These are phyloP conservation scores for Lactifluus pinguis DNA, from an alignment of 768 basidiomycete genomes.

Conservation along the genomic window DNA sequence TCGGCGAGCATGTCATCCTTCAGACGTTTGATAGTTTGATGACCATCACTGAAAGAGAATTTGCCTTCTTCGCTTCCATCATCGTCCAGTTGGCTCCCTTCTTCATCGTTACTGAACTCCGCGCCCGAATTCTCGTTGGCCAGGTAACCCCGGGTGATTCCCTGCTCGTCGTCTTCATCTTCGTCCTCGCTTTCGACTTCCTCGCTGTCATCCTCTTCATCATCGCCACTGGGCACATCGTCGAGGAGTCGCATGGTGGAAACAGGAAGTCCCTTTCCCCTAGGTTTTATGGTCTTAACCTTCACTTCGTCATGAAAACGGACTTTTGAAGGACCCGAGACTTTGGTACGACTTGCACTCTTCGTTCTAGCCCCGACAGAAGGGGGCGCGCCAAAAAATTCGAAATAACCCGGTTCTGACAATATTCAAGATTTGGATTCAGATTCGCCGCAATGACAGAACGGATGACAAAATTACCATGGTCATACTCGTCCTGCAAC, in stretches of 20 bases:
- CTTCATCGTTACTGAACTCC: conserved; percentile 4
- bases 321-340: conserved; percentile 33
- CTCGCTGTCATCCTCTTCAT: conserved; percentile 24
- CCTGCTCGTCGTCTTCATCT: conserved; percentile 16
- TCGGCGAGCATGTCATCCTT: conserved; percentile 78
- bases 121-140: conserved; percentile 23
- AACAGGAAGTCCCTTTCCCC: conserved; percentile 55
- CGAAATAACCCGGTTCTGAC: conserved; percentile 57
- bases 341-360: conserved; percentile 18
- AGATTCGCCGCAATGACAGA: background rate
- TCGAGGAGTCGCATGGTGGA: conserved; percentile 33
- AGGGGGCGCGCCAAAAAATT: conserved; percentile 58
- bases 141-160: background rate
- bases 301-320: conserved; percentile 76
- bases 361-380: conserved; percentile 19
- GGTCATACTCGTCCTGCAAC: background rate
- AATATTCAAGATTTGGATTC: background rate
- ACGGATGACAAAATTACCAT: background rate
- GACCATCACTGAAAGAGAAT: conserved; percentile 24
- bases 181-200: conserved; percentile 21
- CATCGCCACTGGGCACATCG: conserved; percentile 31
- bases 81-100: conserved; percentile 14
- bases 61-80: conserved; percentile 22
- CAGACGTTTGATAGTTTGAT: conserved; percentile 53
- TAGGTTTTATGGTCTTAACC: conserved; percentile 71